Base-by-base conservation (phyloP, 441 rosid species). In the Pelargonium hybrid region DNA sequence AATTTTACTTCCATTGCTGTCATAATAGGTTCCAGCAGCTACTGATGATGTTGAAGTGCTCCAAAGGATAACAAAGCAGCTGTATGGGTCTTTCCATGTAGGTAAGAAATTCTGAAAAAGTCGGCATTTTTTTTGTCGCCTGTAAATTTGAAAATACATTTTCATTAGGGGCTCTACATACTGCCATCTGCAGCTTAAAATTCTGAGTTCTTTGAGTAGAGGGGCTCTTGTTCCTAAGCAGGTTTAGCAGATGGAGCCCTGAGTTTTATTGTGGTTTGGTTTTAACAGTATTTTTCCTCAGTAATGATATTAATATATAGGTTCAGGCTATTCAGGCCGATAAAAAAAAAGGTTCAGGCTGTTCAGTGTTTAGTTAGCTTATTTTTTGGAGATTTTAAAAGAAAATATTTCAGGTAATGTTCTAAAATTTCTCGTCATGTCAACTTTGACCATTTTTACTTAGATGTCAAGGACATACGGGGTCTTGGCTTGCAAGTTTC, bases 401-500 rank as follows among this genome's bases (percentile, higher is more conserved):
- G 31, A 63, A 14, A 14, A 0, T 1, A 29, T 25, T 63, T n/a
- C 15, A 47, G 14, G 2, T 63, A 39, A 63, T 63, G 31, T 29
- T 29, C 66, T 17, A 63, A 63, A 63, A 63, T 50, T 50, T 50
- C n/a, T n/a, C n/a, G n/a, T n/a, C 8, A 50, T 15, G 66, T 63
- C 17, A 29, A 6, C 29, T 69, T 76, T 56, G 54, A 45, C 70
- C 72, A 34, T 31, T 71, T 52, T 48, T 67, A 64, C 48, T 41
- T 73, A 89, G 96, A 93, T 85, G 87, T 87, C 47, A 85, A 78
- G 87, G 98, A 90, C 57, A 84, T 93, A 62, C 89, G 96, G n/a
- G 98, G 97, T 68, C 84, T 93, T 76, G 97, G 98, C 81, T 87
- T 93, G 88, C 96, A 91, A 87, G 97, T 93, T 71, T 85, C 97